Evolutionary conservation across 345 rosid species (phyloP).

Genomic region (Eucalyptus curtisii): DNA sequence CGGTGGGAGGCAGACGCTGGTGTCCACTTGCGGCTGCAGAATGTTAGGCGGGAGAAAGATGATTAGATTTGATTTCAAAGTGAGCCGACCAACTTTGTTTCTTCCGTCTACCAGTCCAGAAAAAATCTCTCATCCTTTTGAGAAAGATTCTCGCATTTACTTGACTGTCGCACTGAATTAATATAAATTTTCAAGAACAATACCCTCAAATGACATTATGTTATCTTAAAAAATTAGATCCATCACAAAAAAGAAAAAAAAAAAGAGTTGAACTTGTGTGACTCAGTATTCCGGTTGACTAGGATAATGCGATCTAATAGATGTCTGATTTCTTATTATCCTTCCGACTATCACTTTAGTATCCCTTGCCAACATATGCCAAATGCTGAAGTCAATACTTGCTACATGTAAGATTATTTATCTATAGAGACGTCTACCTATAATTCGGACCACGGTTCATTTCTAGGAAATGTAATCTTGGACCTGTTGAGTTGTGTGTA

Average conservation of each 20-base stretch:
- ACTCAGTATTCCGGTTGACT: neutral
- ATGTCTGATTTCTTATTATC: neutral
- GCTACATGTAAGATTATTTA: neutral
- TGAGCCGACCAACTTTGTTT: neutral
- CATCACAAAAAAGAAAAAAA: too few species aligned
- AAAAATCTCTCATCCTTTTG: neutral
- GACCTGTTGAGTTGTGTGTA: accelerated
- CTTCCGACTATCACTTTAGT: neutral
- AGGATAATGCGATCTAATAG: neutral
- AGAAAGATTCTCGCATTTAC: neutral
- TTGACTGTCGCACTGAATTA: neutral
- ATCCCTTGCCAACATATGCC: accelerated
- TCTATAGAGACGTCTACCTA: neutral
- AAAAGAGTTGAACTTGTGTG: too few species aligned
- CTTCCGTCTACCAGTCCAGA: neutral
- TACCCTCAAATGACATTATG: neutral
- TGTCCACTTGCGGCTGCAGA: too few species aligned
- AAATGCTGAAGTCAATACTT: neutral
- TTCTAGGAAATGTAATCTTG: neutral
- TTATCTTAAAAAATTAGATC: neutral
- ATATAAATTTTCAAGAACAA: neutral
- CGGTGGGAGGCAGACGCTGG: neutral
- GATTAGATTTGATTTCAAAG: neutral
- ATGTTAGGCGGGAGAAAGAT: too few species aligned
- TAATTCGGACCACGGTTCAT: neutral